A percentile compares a stretch with the other conserved stretches of the same genome.
These are phyloP conservation scores for Coemansia sp. DNA, from an alignment of 192 early-diverging fungal species.

Conservation along the genomic window DNA sequence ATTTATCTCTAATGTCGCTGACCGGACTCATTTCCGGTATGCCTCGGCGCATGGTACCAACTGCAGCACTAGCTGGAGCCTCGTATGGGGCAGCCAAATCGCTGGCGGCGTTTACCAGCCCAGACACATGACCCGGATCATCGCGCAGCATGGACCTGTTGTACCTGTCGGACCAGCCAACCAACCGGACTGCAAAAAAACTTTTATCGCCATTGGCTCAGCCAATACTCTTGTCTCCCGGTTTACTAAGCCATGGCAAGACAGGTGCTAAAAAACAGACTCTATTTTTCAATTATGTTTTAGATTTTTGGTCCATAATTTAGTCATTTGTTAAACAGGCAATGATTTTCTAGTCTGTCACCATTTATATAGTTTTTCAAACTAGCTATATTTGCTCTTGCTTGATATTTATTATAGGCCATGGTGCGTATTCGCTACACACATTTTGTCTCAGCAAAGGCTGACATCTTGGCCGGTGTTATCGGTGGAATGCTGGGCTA, in stretches of 20 bases:
- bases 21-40: slow-evolving; percentile 18
- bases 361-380: not conserved
- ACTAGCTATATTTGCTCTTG: not conserved
- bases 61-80: slow-evolving; percentile 29
- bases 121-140: slow-evolving; percentile 33
- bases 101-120: slow-evolving; percentile 49
- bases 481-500: slow-evolving; percentile 42
- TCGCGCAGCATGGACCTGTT: slow-evolving; percentile 47
- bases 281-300: too few relatives aligned
- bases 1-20: slow-evolving; percentile 3
- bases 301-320: too few relatives aligned
- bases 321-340: too few relatives aligned
- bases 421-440: slow-evolving; percentile 39
- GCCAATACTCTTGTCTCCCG: too few relatives aligned
- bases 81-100: slow-evolving; percentile 27
- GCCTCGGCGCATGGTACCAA: slow-evolving; percentile 22
- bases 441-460: slow-evolving; percentile 43
- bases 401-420: not conserved
- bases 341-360: too few relatives aligned
- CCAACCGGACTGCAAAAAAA: slow-evolving; percentile 63
- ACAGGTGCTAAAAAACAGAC: not conserved
- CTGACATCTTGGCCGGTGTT: slow-evolving; percentile 33
- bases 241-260: too few relatives aligned
- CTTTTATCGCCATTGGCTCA: slow-evolving; percentile 68
- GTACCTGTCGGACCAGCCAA: slow-evolving; percentile 64